A percentile compares a stretch with the other conserved stretches of the same genome.
Conservation (phyloP, 2,329 filamentous ascomycete genomes). For the Aureobasidium uvarum region DNA sequence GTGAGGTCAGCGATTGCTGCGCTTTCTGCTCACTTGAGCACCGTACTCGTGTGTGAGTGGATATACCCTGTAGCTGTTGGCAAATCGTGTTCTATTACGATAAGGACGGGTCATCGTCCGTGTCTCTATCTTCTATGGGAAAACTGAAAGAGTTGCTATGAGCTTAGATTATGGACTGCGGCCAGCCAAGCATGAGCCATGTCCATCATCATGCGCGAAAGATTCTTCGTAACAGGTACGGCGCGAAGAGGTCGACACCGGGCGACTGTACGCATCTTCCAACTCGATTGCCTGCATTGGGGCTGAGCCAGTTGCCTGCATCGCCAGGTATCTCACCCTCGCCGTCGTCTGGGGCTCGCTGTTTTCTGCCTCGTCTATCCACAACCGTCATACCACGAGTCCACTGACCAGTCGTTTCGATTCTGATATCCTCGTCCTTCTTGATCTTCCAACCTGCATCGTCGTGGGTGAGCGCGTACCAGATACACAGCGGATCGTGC, state of each 20-base stretch:
- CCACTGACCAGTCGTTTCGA: slow-evolving; percentile 93
- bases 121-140: background rate
- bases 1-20: slow-evolving; percentile 15
- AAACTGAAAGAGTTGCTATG: background rate
- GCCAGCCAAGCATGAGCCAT: slow-evolving; percentile 1
- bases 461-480: slow-evolving; percentile 34
- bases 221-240: slow-evolving; percentile 34
- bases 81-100: background rate
- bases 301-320: slow-evolving; percentile 69
- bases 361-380: slow-evolving; percentile 65
- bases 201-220: slow-evolving; percentile 29
- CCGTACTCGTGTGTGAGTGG: background rate
- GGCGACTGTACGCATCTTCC: slow-evolving; percentile 69
- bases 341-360: slow-evolving; percentile 48
- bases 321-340: slow-evolving; percentile 66
- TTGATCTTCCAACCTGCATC: slow-evolving; percentile 40
- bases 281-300: slow-evolving; percentile 73
- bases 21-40: background rate
- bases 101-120: background rate
- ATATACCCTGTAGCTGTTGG: background rate
- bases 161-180: background rate
- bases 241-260: slow-evolving; percentile 54
- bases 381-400: slow-evolving; percentile 86
- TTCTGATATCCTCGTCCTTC: slow-evolving; percentile 71
- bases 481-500: slow-evolving; percentile 48